phyloP scores from a whole-genome alignment of 139 green algal genomes.

The Spirogloea muscicola region DNA sequence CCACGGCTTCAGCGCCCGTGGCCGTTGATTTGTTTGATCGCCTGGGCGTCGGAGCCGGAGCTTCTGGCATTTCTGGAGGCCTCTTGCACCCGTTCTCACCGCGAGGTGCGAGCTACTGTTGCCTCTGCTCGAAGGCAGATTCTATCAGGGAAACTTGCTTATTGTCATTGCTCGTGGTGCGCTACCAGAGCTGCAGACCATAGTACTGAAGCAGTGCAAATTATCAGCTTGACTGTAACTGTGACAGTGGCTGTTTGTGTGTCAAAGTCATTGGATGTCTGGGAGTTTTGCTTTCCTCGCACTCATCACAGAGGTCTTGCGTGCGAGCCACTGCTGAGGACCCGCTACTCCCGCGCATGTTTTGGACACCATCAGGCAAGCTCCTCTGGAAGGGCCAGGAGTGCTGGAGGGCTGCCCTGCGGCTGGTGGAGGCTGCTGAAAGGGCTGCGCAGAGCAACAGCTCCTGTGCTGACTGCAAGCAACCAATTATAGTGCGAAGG shows the following conservation, averaged over 20 bases:
- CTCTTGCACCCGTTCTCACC: slow-evolving; percentile 83
- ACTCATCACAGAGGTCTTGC: too few relatives aligned
- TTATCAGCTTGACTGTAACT: not conserved
- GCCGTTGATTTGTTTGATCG: slow-evolving; percentile 71
- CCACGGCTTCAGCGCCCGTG: slow-evolving; percentile 34
- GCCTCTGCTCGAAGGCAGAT: not conserved
- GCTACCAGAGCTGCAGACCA: not conserved
- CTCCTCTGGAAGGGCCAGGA: too few relatives aligned
- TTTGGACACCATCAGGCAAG: too few relatives aligned
- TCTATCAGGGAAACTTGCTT: not conserved
- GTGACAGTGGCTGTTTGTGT: not conserved
- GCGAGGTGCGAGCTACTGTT: slow-evolving; percentile 6
- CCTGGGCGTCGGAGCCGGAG: slow-evolving; percentile 71
- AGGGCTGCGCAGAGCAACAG: too few relatives aligned
- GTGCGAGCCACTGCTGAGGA: too few relatives aligned
- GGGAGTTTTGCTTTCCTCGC: not conserved
- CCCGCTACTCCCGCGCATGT: too few relatives aligned
- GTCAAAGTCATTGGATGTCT: not conserved
- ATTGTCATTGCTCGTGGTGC: not conserved
- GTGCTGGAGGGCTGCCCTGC: too few relatives aligned
- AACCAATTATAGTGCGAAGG: too few relatives aligned
- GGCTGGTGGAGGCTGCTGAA: too few relatives aligned
- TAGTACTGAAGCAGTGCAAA: not conserved
- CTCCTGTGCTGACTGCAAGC: too few relatives aligned
- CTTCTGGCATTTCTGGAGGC: slow-evolving; percentile 78